A percentile compares a stretch with the other conserved stretches of the same genome.
phyloP scores from a whole-genome alignment of 2,329 filamentous ascomycete genomes.

The Sporothrix luriei region DNA sequence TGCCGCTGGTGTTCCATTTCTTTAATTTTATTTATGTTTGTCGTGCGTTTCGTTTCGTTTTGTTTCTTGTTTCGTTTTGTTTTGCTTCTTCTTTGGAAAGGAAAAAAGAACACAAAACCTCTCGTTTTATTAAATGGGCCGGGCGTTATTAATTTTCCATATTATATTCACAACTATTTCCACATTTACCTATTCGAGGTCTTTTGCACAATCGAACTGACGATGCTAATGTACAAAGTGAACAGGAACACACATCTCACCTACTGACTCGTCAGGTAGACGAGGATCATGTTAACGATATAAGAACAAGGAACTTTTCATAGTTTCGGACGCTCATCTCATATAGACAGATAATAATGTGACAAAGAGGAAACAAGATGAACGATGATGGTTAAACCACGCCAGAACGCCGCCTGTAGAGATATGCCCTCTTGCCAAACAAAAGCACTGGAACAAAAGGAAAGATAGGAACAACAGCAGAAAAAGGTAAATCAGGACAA shows the following conservation, averaged over 20 bases:
- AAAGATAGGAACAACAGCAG: not conserved
- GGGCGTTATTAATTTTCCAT: conserved; percentile 28
- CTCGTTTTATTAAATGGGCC: conserved; percentile 28
- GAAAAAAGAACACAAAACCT: conserved; percentile 30
- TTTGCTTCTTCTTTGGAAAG: conserved; percentile 32
- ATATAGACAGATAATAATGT: not conserved
- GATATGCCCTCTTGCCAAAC: conserved; percentile 10
- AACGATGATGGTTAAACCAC: conserved; percentile 8
- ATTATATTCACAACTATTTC: conserved; percentile 25
- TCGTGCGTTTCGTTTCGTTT: conserved; percentile 34
- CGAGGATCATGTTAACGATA: not conserved
- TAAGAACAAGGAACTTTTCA: conserved; percentile 22
- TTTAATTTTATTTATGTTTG: conserved; percentile 68
- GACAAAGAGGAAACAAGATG: not conserved
- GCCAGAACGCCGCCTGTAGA: conserved; percentile 20
- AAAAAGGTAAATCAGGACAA: not conserved
- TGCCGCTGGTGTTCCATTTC: not conserved
- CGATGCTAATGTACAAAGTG: not conserved
- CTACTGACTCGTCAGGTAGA: too few relatives aligned
- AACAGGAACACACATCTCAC: too few relatives aligned
- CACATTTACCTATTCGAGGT: not conserved
- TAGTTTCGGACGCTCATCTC: not conserved
- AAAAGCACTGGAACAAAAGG: not conserved
- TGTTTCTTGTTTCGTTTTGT: not conserved
- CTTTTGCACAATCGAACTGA: not conserved